Conservation (phyloP, 2,329 filamentous ascomycete species). For the Grosmannia serpens region DNA sequence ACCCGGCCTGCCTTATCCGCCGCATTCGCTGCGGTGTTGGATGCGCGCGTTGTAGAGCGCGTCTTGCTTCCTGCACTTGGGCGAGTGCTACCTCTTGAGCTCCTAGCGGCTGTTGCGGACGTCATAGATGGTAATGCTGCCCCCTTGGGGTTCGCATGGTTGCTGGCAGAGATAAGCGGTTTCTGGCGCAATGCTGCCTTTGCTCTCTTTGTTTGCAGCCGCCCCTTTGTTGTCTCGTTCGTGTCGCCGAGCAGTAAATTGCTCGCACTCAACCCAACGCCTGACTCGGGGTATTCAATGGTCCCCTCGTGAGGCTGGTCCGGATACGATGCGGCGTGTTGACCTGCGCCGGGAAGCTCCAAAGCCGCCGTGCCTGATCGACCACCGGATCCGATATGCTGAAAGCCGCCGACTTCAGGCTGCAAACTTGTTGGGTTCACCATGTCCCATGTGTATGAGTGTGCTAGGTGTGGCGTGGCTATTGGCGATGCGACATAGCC, state of each 20-base stretch:
- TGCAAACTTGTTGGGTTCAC: not conserved
- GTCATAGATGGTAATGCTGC: not conserved
- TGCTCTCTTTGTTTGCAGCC: not conserved
- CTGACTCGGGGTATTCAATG: not conserved
- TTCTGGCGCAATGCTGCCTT: not conserved
- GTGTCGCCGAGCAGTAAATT: not conserved
- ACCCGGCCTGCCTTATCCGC: slow-evolving; percentile 16
- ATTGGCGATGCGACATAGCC: not conserved
- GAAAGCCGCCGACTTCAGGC: not conserved
- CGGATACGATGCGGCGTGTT: not conserved
- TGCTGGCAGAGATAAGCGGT: not conserved
- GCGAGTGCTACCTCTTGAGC: not conserved
- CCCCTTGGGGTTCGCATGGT: not conserved
- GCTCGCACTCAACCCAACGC: not conserved
- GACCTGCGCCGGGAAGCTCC: not conserved
- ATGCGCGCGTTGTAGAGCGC: slow-evolving; percentile 19
- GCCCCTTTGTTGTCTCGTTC: not conserved
- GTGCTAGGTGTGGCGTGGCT: not conserved
- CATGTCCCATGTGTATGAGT: not conserved
- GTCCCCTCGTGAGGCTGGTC: not conserved
- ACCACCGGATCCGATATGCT: not conserved
- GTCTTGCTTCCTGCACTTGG: slow-evolving; percentile 9
- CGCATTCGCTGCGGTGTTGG: slow-evolving; percentile 15
- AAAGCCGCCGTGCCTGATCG: not conserved
- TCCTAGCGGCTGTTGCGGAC: not conserved